phyloP scores from a whole-genome alignment of 192 early-diverging fungal genomes.

The Phycomyces blakesleeanus region DNA sequence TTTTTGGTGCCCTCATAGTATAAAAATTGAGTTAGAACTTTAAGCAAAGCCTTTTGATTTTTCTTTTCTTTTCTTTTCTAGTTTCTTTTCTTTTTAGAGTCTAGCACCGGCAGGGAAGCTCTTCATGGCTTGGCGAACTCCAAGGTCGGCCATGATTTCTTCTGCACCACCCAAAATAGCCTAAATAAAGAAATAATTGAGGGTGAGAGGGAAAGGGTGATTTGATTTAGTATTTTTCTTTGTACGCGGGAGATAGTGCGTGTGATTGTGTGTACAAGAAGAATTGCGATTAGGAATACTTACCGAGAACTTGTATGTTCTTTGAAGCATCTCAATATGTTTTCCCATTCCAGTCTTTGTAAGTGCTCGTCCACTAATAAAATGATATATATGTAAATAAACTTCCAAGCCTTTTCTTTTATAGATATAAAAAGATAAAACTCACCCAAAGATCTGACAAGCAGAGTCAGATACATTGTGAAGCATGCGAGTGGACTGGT shows the following conservation, averaged over 20 bases:
- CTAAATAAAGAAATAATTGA: too few relatives aligned
- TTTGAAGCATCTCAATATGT: slow-evolving; percentile 55
- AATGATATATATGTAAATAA: not conserved
- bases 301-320: slow-evolving; percentile 55
- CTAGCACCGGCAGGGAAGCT: slow-evolving; percentile 30
- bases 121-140: slow-evolving; percentile 32
- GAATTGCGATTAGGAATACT: too few relatives aligned
- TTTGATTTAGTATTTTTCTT: too few relatives aligned
- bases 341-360: slow-evolving; percentile 73
- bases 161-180: slow-evolving; percentile 42
- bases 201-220: too few relatives aligned
- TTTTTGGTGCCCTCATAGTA: too few relatives aligned
- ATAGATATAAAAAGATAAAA: too few relatives aligned
- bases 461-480: slow-evolving; percentile 59
- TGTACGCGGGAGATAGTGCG: too few relatives aligned
- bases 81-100: slow-evolving; percentile 6
- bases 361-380: slow-evolving; percentile 48
- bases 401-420: not conserved
- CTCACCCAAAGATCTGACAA: slow-evolving; percentile 63
- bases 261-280: not conserved
- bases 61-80: too few relatives aligned
- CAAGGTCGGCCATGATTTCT: slow-evolving; percentile 53
- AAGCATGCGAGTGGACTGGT: slow-evolving; percentile 51
- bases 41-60: too few relatives aligned
- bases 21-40: too few relatives aligned